Conservation (phyloP, 2,329 filamentous ascomycete genomes). For the Aureobasidium sp. region DNA sequence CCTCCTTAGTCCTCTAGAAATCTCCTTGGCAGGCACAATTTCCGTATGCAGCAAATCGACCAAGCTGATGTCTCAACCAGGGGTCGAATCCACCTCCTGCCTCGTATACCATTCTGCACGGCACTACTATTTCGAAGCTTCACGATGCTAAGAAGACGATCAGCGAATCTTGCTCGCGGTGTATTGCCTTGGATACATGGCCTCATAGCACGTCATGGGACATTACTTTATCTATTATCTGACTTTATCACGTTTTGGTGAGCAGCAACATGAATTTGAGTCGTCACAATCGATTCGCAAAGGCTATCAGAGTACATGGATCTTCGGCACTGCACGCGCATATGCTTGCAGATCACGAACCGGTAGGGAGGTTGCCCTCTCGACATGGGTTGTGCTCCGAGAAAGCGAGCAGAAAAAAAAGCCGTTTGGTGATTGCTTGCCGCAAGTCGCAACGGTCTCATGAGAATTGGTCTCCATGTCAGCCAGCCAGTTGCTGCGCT, state of each 20-base stretch:
- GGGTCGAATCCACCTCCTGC: constrained; percentile 9
- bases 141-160: neutral
- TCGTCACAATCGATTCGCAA: constrained; percentile 4
- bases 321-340: neutral
- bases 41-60: neutral
- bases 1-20: too few species aligned
- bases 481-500: constrained; percentile 9
- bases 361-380: constrained; percentile 2
- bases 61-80: constrained; percentile 9
- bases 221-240: neutral
- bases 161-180: neutral
- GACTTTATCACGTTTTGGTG: neutral
- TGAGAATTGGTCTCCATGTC: constrained; percentile 13
- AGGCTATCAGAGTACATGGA: neutral
- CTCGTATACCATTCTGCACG: constrained; percentile 11
- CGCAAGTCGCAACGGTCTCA: constrained; percentile 10
- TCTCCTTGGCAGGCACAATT: constrained; percentile 9
- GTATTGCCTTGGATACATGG: neutral
- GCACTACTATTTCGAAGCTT: neutral
- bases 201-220: neutral
- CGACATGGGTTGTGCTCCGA: constrained; percentile 5
- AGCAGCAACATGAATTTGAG: neutral
- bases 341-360: neutral
- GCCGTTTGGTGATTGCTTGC: constrained; percentile 7
- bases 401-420: neutral